Conservation (phyloP, 192 early-diverging fungal genomes). For the Rhizophagus sp. region DNA sequence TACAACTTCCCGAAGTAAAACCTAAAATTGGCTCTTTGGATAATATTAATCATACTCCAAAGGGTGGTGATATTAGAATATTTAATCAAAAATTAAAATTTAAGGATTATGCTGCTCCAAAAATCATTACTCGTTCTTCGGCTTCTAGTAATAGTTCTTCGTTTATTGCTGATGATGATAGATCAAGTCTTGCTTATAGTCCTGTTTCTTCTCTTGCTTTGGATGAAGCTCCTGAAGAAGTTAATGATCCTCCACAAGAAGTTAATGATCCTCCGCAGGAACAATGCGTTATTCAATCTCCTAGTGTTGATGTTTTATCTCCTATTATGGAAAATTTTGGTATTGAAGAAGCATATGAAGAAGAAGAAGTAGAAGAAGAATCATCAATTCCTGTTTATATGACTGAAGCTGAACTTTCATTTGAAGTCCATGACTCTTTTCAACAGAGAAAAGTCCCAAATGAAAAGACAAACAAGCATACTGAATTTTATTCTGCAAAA, state of each 20-base stretch:
- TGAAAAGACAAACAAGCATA: neutral
- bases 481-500: neutral
- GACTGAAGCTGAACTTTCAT: neutral
- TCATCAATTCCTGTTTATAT: neutral
- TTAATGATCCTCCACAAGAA: neutral
- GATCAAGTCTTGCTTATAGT: slow-evolving; percentile 1
- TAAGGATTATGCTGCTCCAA: neutral
- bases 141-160: neutral
- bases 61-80: slow-evolving; percentile 29
- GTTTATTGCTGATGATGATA: neutral
- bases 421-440: neutral
- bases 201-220: slow-evolving; percentile 18
- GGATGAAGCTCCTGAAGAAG: neutral
- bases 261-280: neutral
- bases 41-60: slow-evolving; percentile 44
- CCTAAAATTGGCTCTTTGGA: slow-evolving; percentile 47
- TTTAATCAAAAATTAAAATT: neutral
- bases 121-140: neutral
- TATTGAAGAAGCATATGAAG: neutral
- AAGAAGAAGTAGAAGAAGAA: neutral
- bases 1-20: slow-evolving; percentile 22
- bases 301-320: neutral
- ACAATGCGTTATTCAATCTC: neutral
- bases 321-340: neutral
- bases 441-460: neutral